These are phyloP conservation scores for Teunomyces panamensis DNA, from an alignment of 805 yeast species.

Conservation along the genomic window DNA sequence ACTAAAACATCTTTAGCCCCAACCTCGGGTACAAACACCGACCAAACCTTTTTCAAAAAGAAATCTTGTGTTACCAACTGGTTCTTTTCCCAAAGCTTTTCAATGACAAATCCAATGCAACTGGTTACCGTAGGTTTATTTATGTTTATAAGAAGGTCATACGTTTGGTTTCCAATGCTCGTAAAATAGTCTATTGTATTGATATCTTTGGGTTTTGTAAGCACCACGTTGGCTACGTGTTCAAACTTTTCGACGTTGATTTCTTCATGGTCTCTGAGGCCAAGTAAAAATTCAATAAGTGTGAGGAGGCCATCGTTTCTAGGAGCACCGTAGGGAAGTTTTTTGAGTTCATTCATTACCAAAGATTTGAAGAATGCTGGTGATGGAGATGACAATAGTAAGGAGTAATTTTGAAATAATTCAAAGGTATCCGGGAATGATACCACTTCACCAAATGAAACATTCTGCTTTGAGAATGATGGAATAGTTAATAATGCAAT, in stretches of 20 bases:
- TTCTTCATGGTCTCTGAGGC: conserved; percentile 70
- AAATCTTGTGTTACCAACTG: conserved; percentile 55
- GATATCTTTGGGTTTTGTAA: conserved; percentile 57
- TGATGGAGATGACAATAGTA: conserved; percentile 49
- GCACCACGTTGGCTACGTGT: conserved; percentile 61
- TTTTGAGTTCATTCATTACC: conserved; percentile 50
- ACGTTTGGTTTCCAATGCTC: conserved; percentile 62
- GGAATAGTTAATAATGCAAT: conserved; percentile 43
- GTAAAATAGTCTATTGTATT: conserved; percentile 50
- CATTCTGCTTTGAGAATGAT: conserved; percentile 7
- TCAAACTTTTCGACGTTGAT: conserved; percentile 64
- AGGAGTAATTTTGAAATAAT: conserved; percentile 57
- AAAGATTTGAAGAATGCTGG: conserved; percentile 46
- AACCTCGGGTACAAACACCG: conserved; percentile 35
- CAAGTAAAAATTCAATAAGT: conserved; percentile 72
- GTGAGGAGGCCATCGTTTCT: conserved; percentile 64
- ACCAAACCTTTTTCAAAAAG: conserved; percentile 51
- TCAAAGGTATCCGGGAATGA: conserved; percentile 61
- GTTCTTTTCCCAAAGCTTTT: conserved; percentile 50
- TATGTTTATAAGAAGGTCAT: conserved; percentile 52
- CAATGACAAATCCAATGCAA: conserved; percentile 54
- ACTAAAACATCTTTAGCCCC: conserved; percentile 26
- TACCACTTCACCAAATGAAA: conserved; percentile 18
- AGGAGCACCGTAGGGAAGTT: conserved; percentile 52
- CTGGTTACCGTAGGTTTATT: conserved; percentile 61